A percentile compares a stretch with the other conserved stretches of the same genome.
Conservation (phyloP, 2,329 filamentous ascomycete species). For the Aspergillus brasiliensis region DNA sequence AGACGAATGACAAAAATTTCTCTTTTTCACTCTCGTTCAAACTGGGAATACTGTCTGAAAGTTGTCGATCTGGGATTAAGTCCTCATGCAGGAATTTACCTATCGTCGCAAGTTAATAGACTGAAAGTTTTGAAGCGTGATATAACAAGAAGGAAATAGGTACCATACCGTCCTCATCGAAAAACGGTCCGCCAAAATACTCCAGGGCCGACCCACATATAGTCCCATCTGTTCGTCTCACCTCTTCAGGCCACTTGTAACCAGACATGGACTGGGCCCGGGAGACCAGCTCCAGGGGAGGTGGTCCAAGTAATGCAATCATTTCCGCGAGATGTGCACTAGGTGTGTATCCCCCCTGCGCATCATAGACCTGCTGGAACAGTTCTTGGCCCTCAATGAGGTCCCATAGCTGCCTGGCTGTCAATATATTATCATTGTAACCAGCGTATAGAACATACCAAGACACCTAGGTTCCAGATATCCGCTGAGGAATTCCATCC, state of each 20-base stretch:
- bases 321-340: constrained; percentile 11
- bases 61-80: constrained; percentile 19
- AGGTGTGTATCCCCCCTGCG: not conserved
- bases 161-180: constrained; percentile 2
- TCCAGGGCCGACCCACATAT: not conserved
- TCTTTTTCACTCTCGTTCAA: constrained; percentile 30
- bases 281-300: constrained; percentile 1
- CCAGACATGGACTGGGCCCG: not conserved
- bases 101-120: no score
- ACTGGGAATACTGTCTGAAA: constrained; percentile 20
- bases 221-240: not conserved
- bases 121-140: no score
- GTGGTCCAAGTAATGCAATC: constrained; percentile 8
- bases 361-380: not conserved
- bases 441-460: constrained; percentile 22
- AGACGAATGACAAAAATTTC: constrained; percentile 28
- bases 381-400: constrained; percentile 8
- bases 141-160: not conserved
- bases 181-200: constrained; percentile 7
- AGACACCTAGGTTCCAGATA: constrained; percentile 42
- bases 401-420: constrained; percentile 10
- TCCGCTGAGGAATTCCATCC: constrained; percentile 38
- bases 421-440: not conserved
- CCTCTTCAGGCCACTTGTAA: not conserved
- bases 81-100: constrained; percentile 19